Percentiles rank a stretch among this genome's conserved stretches.
phyloP scores from a whole-genome alignment of 1,284 basidiomycete genomes.

The Tranzscheliella williamsii region DNA sequence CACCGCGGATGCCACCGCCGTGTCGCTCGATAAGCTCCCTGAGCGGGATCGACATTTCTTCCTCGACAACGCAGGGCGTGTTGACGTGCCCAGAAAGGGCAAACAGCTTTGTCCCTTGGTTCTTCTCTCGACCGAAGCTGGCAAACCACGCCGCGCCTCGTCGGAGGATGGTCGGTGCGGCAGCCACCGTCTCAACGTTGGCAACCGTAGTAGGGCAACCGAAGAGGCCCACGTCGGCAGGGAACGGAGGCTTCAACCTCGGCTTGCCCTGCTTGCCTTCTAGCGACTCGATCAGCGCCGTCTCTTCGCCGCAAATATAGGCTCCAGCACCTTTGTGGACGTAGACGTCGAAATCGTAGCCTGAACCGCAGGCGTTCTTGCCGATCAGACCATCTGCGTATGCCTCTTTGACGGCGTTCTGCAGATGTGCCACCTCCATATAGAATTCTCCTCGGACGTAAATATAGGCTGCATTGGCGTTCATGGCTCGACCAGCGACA shows the following conservation, averaged over 20 bases:
- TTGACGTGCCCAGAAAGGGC: conserved; percentile 95
- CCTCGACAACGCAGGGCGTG: conserved; percentile 96
- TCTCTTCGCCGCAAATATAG: conserved; percentile 99
- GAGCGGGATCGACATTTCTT: conserved; percentile 97
- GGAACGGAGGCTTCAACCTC: conserved; percentile 98
- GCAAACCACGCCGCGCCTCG: conserved; percentile 92
- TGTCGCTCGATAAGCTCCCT: conserved; percentile 94
- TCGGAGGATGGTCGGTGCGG: conserved; percentile 93
- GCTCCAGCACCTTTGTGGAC: conserved; percentile 95
- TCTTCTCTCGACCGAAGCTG: conserved; percentile 85
- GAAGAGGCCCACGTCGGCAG: conserved; percentile 94
- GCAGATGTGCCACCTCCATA: conserved; percentile 89
- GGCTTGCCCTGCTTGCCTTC: conserved; percentile 99
- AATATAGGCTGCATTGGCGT: conserved; percentile 96
- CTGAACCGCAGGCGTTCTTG: conserved; percentile 86
- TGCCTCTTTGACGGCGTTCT: conserved; percentile 92
- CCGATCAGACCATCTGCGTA: conserved; percentile 91
- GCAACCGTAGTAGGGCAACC: conserved; percentile 96
- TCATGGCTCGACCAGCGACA: conserved; percentile 96
- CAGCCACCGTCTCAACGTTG: conserved; percentile 97
- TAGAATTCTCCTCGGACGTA: conserved; percentile 98
- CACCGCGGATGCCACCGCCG: conserved; percentile 89
- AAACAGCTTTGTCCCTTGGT: conserved; percentile 95
- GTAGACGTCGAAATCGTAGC: conserved; percentile 95
- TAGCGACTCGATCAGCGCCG: conserved; percentile 91